Evolutionary conservation across 2,329 filamentous ascomycete species (phyloP), one percentile per base, ranked within the genome.

Genomic region (Ophiostoma piceae): DNA sequence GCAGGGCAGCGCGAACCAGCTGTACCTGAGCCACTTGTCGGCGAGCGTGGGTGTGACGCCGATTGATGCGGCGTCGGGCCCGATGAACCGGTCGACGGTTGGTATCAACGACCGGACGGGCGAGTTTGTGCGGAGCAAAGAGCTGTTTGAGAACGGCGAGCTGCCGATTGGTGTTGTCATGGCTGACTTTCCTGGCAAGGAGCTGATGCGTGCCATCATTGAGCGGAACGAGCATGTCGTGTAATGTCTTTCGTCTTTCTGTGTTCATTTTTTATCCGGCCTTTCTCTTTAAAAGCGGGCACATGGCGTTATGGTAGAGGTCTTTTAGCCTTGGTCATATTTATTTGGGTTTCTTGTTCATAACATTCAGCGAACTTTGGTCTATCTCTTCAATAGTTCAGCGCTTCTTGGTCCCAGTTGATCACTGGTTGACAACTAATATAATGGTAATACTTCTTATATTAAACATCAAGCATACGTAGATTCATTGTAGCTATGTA

Each of bases 31-130:
- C 22, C 83, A 84, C 74, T 73, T 83, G 29, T 84, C 81, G 19
- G 83, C 83, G 16, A 81, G 80, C 26, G 79, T 84, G 2, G 82
- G 82, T 51, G 82, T 84, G 11, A 72, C 82, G 71, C 83, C 83
- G 51, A 82, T 84, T 67, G 81, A 83, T 73, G 83, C 82, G 1
- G 83, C 83, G 12, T 82, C 83, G 0, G 83, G 83, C 0, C 79
- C 81, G n/a, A 73, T 74, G 68, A 80, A 83, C 72, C 75, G 76
- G 60, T 71, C 73, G 19, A 76, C 83, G 3, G 73, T 74, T n/a
- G 83, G 83, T 37, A 83, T 84, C 78, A 84, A 84, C 70, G 82
- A 84, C 73, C 79, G 80, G 76, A 83, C 82, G 43, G 82, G 82
- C 41, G 75, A 76, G 72, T 84, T 80, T 47, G 37, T 66, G 72